Percentiles rank a stretch among this genome's conserved stretches.
Evolutionary conservation across 2,329 filamentous ascomycete species (phyloP).

Genomic region (Magnaporthiopsis rhizophila): DNA sequence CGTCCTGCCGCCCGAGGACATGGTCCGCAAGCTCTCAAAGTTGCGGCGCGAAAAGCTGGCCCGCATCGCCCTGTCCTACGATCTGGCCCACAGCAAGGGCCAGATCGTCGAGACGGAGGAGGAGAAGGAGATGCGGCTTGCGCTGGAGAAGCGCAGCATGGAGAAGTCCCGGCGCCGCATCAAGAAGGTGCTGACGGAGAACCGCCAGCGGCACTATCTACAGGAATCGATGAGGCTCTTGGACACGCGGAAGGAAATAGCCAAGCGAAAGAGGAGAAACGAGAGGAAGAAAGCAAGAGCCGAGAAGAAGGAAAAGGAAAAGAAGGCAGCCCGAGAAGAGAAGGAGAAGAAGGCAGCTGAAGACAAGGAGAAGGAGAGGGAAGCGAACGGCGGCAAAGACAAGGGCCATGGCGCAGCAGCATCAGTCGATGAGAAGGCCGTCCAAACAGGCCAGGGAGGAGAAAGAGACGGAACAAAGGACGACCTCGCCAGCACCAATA

Average conservation of each 20-base stretch:
- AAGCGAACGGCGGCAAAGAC: slow-evolving; percentile 19
- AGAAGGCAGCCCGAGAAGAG: slow-evolving; percentile 9
- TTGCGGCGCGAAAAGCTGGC: slow-evolving; percentile 49
- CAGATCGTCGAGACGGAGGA: slow-evolving; percentile 41
- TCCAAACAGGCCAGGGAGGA: slow-evolving; percentile 3
- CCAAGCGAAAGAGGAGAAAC: slow-evolving; percentile 21
- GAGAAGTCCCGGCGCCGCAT: slow-evolving; percentile 43
- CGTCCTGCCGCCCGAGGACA: slow-evolving; percentile 42
- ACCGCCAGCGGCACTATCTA: slow-evolving; percentile 25
- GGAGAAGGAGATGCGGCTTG: slow-evolving; percentile 37
- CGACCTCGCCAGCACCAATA: too few relatives aligned
- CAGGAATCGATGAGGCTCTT: slow-evolving; percentile 29
- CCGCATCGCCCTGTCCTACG: slow-evolving; percentile 50
- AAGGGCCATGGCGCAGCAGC: slow-evolving; percentile 21
- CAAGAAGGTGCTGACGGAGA: slow-evolving; percentile 32
- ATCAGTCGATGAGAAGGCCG: slow-evolving; percentile 13
- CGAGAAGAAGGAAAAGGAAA: slow-evolving; percentile 21
- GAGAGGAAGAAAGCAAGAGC: slow-evolving; percentile 22
- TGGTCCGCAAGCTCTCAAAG: slow-evolving; percentile 44
- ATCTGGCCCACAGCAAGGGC: slow-evolving; percentile 52
- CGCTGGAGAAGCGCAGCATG: slow-evolving; percentile 34
- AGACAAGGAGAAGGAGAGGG: slow-evolving; percentile 9
- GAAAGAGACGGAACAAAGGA: not conserved
- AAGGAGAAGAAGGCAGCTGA: slow-evolving; percentile 8
- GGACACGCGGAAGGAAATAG: slow-evolving; percentile 26